Conservation (phyloP, 345 rosid genomes). For the Moricandia moricandioides region DNA sequence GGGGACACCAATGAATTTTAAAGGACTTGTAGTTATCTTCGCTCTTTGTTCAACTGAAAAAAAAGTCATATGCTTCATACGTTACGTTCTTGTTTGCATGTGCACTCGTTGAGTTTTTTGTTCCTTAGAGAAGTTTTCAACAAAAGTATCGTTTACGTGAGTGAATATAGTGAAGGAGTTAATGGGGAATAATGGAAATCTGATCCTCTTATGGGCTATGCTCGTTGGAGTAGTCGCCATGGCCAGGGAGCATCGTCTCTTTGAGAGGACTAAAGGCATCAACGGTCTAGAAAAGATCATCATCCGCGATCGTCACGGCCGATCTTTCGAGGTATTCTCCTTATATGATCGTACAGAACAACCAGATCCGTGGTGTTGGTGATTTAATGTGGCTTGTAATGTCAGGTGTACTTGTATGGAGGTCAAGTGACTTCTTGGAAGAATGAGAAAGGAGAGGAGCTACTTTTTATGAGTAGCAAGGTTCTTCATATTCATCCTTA, state of each 20-base stretch:
- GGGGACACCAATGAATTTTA: background rate
- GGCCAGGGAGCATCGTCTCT: constrained; percentile 17
- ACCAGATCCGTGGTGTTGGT: background rate
- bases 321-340: constrained; percentile 64
- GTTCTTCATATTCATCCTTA: constrained; percentile 37
- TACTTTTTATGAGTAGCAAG: constrained; percentile 82
- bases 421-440: constrained; percentile 86
- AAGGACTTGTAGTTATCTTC: background rate
- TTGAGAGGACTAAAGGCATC: constrained; percentile 58
- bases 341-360: background rate
- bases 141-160: background rate
- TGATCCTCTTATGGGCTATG: constrained; percentile 21
- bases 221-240: constrained; percentile 13
- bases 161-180: background rate
- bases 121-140: background rate
- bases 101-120: background rate
- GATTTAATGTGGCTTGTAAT: background rate
- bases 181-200: constrained; percentile 2
- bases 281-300: constrained; percentile 76
- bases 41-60: background rate
- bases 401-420: constrained; percentile 15
- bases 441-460: constrained; percentile 69
- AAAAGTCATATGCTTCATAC: background rate
- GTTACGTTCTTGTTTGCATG: background rate
- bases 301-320: constrained; percentile 54